phyloP scores from a whole-genome alignment of 2,329 filamentous ascomycete genomes.

The Botrytis hyacinthi region DNA sequence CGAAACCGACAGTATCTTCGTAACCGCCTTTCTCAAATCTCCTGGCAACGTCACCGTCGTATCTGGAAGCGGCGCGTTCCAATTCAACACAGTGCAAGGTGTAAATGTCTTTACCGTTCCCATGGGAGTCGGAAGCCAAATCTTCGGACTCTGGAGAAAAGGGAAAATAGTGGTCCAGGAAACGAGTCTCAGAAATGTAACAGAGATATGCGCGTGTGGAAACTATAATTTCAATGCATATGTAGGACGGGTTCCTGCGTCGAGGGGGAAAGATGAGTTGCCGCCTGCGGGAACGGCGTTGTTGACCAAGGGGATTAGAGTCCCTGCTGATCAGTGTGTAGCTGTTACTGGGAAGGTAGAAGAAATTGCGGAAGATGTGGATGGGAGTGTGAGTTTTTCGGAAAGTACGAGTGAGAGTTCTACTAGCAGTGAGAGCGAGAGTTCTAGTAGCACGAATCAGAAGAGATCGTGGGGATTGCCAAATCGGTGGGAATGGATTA shows the following conservation, averaged over 20 bases:
- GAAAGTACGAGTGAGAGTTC: background rate
- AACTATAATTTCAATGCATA: constrained; percentile 22
- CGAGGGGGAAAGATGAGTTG: background rate
- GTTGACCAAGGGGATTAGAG: constrained; percentile 8
- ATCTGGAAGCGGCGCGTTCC: background rate
- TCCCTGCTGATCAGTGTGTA: background rate
- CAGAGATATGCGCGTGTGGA: background rate
- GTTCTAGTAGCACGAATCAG: background rate
- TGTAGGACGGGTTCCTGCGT: constrained; percentile 1
- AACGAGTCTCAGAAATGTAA: background rate
- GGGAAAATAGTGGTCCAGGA: background rate
- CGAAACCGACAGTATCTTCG: constrained; percentile 10
- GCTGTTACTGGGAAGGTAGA: background rate
- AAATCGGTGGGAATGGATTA: background rate
- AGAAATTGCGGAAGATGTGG: background rate
- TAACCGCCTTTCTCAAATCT: constrained; percentile 4
- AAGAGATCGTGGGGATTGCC: background rate
- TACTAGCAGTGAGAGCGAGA: background rate
- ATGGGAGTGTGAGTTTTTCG: background rate
- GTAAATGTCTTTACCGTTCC: background rate
- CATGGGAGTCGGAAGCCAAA: background rate
- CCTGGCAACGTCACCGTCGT: background rate
- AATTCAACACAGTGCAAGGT: background rate
- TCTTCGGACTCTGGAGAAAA: background rate
- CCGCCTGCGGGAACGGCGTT: background rate